Evolutionary conservation across 2,329 filamentous ascomycete genomes (phyloP), one percentile per base, ranked within the genome.

Genomic region (Beauveria asiatica): DNA sequence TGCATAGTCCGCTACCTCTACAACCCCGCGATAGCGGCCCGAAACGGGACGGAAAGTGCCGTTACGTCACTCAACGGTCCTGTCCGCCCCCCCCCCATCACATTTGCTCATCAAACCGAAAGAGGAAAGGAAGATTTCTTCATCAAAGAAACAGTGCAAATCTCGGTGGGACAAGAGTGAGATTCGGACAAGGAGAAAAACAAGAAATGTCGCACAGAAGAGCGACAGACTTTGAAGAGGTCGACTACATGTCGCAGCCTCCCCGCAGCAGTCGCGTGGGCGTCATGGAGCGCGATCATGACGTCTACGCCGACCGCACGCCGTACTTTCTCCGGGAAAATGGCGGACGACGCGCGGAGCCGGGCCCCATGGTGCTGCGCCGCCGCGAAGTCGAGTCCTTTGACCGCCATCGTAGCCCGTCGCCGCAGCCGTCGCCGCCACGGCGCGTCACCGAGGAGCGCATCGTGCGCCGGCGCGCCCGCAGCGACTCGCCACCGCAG

Each of bases 361-460:
- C 76, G 27, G 81, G 81, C 3, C 75, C 77, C 42, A 70, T 84
- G 66, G 81, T 84, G 19, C 74, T 84, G 52, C 78, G 82, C 56
- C 73, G 79, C 65, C 76, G 81, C 50, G 80, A 84, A 60, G 74
- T 83, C 55, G 82, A 84, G 72, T 81, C 78, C 1, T 67, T 80
- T 62, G 80, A 83, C 68, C 74, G 80, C 56, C 75, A 76, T 57
- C 73, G 71, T 46, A 74, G 76, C 55, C 78, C 74, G 56, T 79
- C 68, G 55, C 69, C 73, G 11, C 30, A 30, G 30, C 30, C 30
- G 10, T 63, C 74, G 19, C 74, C 74, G 8, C 69, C 75, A 51
- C 72, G 8, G 27, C 37, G 57, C 37, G 52, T 59, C 39, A 13
- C 75, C 37, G 76, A 80, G 65, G 71, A 75, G 64, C 76, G 78